Base-by-base conservation (phyloP, 495 filamentous ascomycete species). In the Penicillium paxilli region DNA sequence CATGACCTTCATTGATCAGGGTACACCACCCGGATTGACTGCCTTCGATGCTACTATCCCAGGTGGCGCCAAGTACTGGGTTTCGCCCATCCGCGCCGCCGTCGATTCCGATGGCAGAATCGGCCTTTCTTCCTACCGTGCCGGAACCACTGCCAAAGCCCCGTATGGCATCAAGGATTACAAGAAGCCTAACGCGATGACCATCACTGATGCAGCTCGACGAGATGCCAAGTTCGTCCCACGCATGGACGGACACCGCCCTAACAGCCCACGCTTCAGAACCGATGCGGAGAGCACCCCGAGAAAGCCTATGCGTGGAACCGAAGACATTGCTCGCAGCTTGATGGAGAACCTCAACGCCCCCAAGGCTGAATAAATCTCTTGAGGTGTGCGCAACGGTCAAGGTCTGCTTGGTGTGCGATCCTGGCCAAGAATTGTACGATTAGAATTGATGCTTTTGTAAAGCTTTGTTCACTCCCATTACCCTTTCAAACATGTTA, bases 41-140 rank as follows among this genome's bases (percentile, higher is more conserved):
- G 68, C 60, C 38, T 73, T 88, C 40, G 83, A 91, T 54, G 78
- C 83, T 10, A 70, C 79, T 14, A 77, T 82, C 19, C 65, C 73
- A 6, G 89, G 89, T 52, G 90, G 90, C 45, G 70, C 73, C 25
- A 92, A 90, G 69, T 64, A 85, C 23, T 87, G 80, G 73, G 82
- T 87, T 30, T 75, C 80, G 33, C 78, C 86, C 20, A 66, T 64
- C 46, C 68, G 63, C 17, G 88, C 86, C 12, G 72, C 60, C 19
- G 68, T 92, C 23, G 78, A 86, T 62, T 73, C 86, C 1, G 67
- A 76, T 17, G 90, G 89, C 28, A 74, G 76, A 47, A 75, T 91
- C 28, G 56, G 65, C 12, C 62, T 91, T 51, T 58, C 60, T 3
- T 75, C 83, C 12, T 61, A 63, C 26, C 73, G 78, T 14, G 73